Percentiles rank a stretch among this genome's conserved stretches.
Evolutionary conservation across 495 filamentous ascomycete genomes (phyloP).

Genomic region (Penicillium cataractarum): DNA sequence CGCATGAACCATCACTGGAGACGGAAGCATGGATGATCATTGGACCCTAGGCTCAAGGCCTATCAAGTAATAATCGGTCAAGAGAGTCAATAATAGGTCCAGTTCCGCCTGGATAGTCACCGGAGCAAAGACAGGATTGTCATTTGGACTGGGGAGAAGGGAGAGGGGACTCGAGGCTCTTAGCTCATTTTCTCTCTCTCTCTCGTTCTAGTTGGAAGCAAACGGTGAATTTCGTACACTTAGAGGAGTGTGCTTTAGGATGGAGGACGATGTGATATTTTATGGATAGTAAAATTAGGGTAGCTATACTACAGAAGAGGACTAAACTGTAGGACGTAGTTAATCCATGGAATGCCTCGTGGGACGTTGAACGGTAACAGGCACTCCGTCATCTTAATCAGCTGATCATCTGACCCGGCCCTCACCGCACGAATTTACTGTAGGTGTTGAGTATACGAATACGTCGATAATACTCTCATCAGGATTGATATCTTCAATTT

Average conservation of each 20-base stretch:
- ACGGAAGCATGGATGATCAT: background rate
- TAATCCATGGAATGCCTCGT: background rate
- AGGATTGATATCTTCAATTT: no score
- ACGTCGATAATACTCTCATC: no score
- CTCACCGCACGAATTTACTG: no score
- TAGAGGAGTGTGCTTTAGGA: background rate
- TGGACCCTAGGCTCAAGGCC: background rate
- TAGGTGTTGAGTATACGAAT: no score
- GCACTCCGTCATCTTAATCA: background rate
- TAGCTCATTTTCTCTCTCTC: background rate
- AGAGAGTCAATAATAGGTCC: background rate
- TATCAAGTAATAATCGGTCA: background rate
- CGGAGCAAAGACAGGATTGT: background rate
- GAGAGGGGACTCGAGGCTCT: constrained; percentile 4
- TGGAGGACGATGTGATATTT: background rate
- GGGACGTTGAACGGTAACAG: background rate
- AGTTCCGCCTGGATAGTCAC: background rate
- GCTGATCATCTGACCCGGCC: background rate
- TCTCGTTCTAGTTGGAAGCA: background rate
- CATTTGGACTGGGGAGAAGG: background rate
- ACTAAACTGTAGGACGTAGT: no score
- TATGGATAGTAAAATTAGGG: background rate
- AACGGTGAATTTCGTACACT: background rate
- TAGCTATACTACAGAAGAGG: no score
- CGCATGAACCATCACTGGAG: background rate